A percentile compares a stretch with the other conserved stretches of the same genome.
Evolutionary conservation across 2,329 filamentous ascomycete genomes (phyloP).

Genomic region (Akanthomyces uredinophilus): DNA sequence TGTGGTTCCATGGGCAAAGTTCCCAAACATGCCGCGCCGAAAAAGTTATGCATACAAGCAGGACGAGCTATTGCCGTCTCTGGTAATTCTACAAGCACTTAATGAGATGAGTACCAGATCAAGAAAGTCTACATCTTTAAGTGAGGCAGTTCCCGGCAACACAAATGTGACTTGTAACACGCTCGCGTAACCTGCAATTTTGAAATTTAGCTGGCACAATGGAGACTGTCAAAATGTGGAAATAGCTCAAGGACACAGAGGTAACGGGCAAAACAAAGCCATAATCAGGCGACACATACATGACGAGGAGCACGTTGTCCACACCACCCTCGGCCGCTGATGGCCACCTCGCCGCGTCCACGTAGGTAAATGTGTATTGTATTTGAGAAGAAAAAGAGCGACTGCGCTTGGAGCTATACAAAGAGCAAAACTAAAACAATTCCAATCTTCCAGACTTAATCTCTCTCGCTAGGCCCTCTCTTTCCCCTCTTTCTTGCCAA

Average conservation of each 20-base stretch:
- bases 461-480: background rate
- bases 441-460: background rate
- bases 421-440: background rate
- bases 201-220: background rate
- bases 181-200: background rate
- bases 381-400: background rate
- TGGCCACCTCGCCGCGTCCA: background rate
- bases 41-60: conserved; percentile 4
- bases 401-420: background rate
- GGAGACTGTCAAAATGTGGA: background rate
- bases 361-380: background rate
- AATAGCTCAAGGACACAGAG: background rate
- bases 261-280: background rate
- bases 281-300: background rate
- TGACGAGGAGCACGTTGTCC: background rate
- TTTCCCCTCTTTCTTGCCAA: background rate
- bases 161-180: too few relatives aligned
- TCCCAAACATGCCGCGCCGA: background rate
- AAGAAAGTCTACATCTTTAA: background rate
- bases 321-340: background rate
- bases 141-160: too few relatives aligned
- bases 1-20: background rate
- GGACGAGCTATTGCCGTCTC: background rate
- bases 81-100: conserved; percentile 7
- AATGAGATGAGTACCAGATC: conserved; percentile 2